Evolutionary conservation across 2,329 filamentous ascomycete species (phyloP).

Genomic region (Fusarium kyushuense): DNA sequence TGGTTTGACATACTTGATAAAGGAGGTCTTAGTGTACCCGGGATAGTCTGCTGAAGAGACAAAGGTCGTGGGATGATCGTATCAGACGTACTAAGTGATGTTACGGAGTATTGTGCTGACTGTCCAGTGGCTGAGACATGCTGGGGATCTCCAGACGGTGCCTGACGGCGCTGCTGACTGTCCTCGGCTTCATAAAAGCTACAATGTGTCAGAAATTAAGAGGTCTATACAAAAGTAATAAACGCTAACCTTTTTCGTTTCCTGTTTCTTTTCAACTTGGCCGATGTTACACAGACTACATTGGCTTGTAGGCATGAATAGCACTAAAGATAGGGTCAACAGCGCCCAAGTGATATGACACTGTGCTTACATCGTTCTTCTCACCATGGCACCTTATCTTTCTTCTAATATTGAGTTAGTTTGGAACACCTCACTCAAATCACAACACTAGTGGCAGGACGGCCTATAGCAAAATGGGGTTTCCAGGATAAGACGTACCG

Average conservation of each 20-base stretch:
- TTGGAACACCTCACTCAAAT: not conserved
- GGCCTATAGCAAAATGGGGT: not conserved
- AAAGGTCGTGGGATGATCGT: not conserved
- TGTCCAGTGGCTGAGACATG: not conserved
- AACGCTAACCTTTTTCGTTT: conserved; percentile 17
- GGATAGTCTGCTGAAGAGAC: not conserved
- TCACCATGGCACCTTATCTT: conserved; percentile 29
- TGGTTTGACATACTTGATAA: not conserved
- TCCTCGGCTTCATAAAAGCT: conserved; percentile 28
- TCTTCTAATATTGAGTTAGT: conserved; percentile 5
- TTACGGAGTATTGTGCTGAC: no score
- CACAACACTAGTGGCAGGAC: not conserved
- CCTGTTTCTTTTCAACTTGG: conserved; percentile 23
- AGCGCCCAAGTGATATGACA: not conserved
- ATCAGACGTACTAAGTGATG: no score
- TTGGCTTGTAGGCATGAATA: conserved; percentile 9
- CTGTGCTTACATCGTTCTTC: conserved; percentile 10
- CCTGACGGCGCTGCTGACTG: conserved; percentile 8
- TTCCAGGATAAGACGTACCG: conserved; percentile 8
- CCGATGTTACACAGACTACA: conserved; percentile 17
- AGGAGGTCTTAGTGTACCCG: not conserved
- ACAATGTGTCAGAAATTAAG: not conserved
- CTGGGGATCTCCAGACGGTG: not conserved
- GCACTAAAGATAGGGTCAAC: conserved; percentile 3
- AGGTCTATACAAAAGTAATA: accelerated